phyloP scores from a whole-genome alignment of 2,329 filamentous ascomycete genomes.

The Lachnellula hyalina region DNA sequence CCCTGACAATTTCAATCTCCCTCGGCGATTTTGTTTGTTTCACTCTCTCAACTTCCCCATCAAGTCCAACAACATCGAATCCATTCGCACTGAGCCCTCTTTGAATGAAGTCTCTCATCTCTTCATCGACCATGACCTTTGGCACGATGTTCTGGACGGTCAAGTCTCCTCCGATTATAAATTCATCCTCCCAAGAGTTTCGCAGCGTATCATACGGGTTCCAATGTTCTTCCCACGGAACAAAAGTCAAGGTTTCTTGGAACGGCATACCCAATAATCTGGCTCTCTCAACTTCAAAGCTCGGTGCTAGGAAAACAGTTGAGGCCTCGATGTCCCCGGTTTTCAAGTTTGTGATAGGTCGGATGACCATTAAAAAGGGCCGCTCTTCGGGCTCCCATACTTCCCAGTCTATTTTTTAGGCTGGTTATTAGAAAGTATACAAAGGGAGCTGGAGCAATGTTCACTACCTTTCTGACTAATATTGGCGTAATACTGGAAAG shows the following conservation, averaged over 20 bases:
- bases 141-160: slow-evolving; percentile 21
- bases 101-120: slow-evolving; percentile 58
- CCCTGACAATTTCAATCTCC: slow-evolving; percentile 52
- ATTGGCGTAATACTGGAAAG: slow-evolving; percentile 59
- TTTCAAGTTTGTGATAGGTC: slow-evolving; percentile 36
- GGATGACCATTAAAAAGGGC: slow-evolving; percentile 57
- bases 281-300: slow-evolving; percentile 56
- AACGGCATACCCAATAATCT: slow-evolving; percentile 54
- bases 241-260: slow-evolving; percentile 44
- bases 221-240: slow-evolving; percentile 61
- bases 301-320: slow-evolving; percentile 53
- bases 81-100: slow-evolving; percentile 48
- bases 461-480: slow-evolving; percentile 41
- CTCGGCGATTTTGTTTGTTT: slow-evolving; percentile 51
- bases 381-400: slow-evolving; percentile 61
- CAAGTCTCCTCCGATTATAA: slow-evolving; percentile 25
- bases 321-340: slow-evolving; percentile 43
- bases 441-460: no score
- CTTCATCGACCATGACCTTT: slow-evolving; percentile 59
- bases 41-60: slow-evolving; percentile 50
- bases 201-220: slow-evolving; percentile 53
- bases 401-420: slow-evolving; percentile 47
- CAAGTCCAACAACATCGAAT: slow-evolving; percentile 51
- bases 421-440: background rate
- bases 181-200: slow-evolving; percentile 30